phyloP scores from a whole-genome alignment of 2,329 filamentous ascomycete genomes.

The Monilinia vaccinii-corymbosi region DNA sequence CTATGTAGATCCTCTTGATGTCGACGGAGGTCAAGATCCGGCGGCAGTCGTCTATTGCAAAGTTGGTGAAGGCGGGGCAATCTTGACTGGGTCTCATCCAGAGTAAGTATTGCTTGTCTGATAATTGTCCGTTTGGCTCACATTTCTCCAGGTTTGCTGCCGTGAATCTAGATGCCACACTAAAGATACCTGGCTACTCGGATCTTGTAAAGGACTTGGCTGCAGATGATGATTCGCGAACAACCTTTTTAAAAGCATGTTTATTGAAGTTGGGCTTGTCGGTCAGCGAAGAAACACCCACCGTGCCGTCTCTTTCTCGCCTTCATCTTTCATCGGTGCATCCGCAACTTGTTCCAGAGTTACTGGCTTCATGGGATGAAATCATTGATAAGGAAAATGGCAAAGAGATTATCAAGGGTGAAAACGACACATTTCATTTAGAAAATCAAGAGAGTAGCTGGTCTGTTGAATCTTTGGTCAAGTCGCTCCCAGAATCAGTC shows the following conservation, averaged over 20 bases:
- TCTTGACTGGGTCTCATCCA: constrained; percentile 84
- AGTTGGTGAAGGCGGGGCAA: constrained; percentile 67
- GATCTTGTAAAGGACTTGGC: constrained; percentile 59
- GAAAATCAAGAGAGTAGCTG: constrained; percentile 56
- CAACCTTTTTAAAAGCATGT: constrained; percentile 69
- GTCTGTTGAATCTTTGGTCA: constrained; percentile 45
- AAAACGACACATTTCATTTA: constrained; percentile 75
- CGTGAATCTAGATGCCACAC: constrained; percentile 61
- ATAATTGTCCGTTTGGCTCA: background rate
- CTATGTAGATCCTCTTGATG: constrained; percentile 65
- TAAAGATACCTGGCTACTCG: constrained; percentile 59
- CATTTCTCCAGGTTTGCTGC: constrained; percentile 61
- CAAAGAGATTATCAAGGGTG: constrained; percentile 66
- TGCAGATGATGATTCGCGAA: constrained; percentile 59
- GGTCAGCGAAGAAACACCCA: constrained; percentile 58
- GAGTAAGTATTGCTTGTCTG: constrained; percentile 51
- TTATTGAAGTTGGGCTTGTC: constrained; percentile 74
- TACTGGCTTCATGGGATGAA: constrained; percentile 58
- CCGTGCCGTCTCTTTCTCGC: constrained; percentile 69
- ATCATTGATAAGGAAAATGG: constrained; percentile 57
- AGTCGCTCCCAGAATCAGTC: constrained; percentile 36
- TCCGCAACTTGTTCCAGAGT: constrained; percentile 53
- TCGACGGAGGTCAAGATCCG: constrained; percentile 66
- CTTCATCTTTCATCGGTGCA: constrained; percentile 71
- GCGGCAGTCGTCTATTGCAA: constrained; percentile 80